Conservation (phyloP, 345 rosid species). For the Dipteronia sinensis region DNA sequence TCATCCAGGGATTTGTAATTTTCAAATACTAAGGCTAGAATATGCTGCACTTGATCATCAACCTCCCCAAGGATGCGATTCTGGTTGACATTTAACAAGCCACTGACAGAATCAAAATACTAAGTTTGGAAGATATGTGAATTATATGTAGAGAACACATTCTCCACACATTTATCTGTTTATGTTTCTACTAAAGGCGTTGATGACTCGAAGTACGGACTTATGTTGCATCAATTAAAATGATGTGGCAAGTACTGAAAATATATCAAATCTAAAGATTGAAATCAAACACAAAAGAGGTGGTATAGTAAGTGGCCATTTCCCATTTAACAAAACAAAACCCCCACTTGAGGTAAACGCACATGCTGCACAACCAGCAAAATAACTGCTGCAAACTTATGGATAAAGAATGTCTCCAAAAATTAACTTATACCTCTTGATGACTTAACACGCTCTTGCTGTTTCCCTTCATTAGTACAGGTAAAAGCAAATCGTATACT, state of each 20-base stretch:
- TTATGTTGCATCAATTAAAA: neutral
- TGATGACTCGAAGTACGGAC: neutral
- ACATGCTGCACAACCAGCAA: neutral
- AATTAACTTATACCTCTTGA: conserved; percentile 72
- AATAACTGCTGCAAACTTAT: neutral
- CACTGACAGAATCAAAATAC: conserved; percentile 9
- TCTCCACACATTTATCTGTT: neutral
- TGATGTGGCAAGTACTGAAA: neutral
- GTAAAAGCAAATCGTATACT: conserved; percentile 69
- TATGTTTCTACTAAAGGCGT: neutral
- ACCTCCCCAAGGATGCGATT: conserved; percentile 89
- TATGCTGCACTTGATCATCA: conserved; percentile 82
- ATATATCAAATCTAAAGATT: conserved; percentile 1
- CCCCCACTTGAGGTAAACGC: neutral
- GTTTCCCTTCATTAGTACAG: conserved; percentile 69
- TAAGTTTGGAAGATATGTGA: neutral
- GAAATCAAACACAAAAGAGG: conserved; percentile 5
- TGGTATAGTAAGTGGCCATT: neutral
- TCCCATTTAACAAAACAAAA: neutral
- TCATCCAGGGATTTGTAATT: conserved; percentile 93
- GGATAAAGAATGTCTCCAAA: neutral
- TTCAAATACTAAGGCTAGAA: conserved; percentile 72
- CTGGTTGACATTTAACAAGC: conserved; percentile 38
- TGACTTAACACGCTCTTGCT: conserved; percentile 75
- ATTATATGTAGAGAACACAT: neutral